Conservation (phyloP, 768 basidiomycete genomes). For the Mrakia frigida region DNA sequence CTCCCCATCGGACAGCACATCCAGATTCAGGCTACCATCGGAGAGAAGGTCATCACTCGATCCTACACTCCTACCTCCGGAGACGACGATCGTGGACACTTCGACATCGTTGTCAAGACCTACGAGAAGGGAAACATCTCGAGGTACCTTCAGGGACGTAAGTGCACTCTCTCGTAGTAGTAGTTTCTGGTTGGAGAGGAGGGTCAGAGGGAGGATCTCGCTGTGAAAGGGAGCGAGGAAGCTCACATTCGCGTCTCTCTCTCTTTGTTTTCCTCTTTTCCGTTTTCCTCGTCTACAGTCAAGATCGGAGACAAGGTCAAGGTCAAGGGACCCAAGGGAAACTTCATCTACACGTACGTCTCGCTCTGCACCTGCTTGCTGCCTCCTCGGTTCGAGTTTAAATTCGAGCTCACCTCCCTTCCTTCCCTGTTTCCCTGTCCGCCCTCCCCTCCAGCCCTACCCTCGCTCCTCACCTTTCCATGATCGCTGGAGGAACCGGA, state of each 20-base stretch:
- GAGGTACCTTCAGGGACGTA: slow-evolving; percentile 53
- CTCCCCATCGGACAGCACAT: slow-evolving; percentile 97
- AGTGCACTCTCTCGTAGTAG: not conserved
- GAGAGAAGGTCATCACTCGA: slow-evolving; percentile 81
- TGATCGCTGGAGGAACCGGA: slow-evolving; percentile 98
- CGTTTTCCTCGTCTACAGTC: slow-evolving; percentile 50
- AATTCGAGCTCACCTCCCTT: not conserved
- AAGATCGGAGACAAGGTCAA: slow-evolving; percentile 81
- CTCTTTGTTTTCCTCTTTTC: not conserved
- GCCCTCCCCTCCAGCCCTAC: slow-evolving; percentile 36
- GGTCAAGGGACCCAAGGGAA: slow-evolving; percentile 94
- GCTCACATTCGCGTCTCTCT: no score
- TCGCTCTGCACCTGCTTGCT: not conserved
- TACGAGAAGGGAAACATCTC: slow-evolving; percentile 99
- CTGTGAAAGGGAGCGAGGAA: no score
- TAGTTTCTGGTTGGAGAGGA: no score
- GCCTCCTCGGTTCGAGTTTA: not conserved
- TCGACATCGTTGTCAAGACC: slow-evolving; percentile 96
- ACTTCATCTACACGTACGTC: slow-evolving; percentile 69
- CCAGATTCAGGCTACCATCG: slow-evolving; percentile 79
- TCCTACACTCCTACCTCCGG: slow-evolving; percentile 94
- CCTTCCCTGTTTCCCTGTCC: no score
- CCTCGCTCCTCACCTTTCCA: slow-evolving; percentile 72
- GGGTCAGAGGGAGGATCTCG: no score
- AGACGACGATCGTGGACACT: slow-evolving; percentile 86